Evolutionary conservation across 305 asterid genomes (phyloP), one percentile per base, ranked within the genome.

Genomic region (Ilex paraguariensis): DNA sequence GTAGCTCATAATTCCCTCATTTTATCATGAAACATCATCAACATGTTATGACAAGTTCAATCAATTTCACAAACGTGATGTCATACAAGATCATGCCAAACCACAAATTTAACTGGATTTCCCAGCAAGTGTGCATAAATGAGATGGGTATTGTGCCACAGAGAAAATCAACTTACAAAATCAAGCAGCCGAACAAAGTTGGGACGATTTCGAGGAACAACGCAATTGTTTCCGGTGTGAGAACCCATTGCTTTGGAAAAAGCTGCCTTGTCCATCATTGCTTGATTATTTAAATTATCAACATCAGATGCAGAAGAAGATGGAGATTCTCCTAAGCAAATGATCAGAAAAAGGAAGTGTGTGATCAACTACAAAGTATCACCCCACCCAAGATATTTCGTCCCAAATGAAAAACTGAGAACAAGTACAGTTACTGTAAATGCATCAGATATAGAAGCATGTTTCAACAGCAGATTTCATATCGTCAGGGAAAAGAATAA

Each of bases 251-350:
- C 81, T 78, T 83, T 87, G 51, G 85, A 69, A 73, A 79, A 73
- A 61, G 82, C 67, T 60, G 84, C 70, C 81, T 78, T 83, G 56
- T 90, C 96, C 44, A 63, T 73, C 67, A 75, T 72, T 64, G 81
- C 86, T 69, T 76, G 87, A 72, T 84, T 79, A 81, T 90, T 86
- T 39, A 87, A 84, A 85, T 90, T 90, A 72, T 90, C 99, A 75
- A 90, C 76, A 66, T 87, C 97, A 66, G 97, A 93, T 68, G 92
- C 97, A 70, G 97, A 93, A 65, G 96, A 93, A 64, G 95, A 87
- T 45, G 97, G 97, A 75, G 97, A 93, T 79, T 93, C 97, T 52
- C 95, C 97, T 93, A 74, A 66, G 72, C 31, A 66, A 66, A 81
- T 16, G 64, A 61, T 59, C 61, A 75, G 57, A 67, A 66, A 60